A percentile compares a stretch with the other conserved stretches of the same genome.
phyloP scores from a whole-genome alignment of 2,329 filamentous ascomycete genomes.

The Furcasterigmium sp. region DNA sequence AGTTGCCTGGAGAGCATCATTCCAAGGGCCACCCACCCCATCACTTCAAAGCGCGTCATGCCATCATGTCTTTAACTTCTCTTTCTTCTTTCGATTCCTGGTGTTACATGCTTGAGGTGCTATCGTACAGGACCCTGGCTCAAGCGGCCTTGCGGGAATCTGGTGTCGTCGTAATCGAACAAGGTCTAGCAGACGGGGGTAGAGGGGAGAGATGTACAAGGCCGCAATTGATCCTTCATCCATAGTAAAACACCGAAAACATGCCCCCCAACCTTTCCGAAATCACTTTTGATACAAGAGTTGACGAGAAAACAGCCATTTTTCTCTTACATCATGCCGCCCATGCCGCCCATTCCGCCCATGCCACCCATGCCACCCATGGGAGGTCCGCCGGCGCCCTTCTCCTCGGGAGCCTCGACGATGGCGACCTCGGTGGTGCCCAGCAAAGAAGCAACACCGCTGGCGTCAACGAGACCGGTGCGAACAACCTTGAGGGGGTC shows the following conservation, averaged over 20 bases:
- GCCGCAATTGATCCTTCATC: constrained; percentile 25
- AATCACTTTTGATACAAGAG: constrained; percentile 18
- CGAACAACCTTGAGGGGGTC: constrained; percentile 99
- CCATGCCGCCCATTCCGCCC: constrained; percentile 57
- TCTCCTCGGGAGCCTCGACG: constrained; percentile 92
- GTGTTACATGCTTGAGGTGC: constrained; percentile 12
- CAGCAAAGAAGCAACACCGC: constrained; percentile 91
- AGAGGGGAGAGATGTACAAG: constrained; percentile 32
- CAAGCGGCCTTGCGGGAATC: constrained; percentile 9
- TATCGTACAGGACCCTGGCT: constrained; percentile 13
- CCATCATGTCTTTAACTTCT: constrained; percentile 1
- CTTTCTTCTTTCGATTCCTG: constrained; percentile 5
- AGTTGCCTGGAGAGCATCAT: no score
- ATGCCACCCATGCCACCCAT: constrained; percentile 69
- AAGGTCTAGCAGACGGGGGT: constrained; percentile 16
- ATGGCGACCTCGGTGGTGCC: constrained; percentile 98
- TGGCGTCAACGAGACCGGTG: constrained; percentile 90
- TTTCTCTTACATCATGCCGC: constrained; percentile 54
- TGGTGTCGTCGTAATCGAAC: constrained; percentile 6
- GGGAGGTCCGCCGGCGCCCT: constrained; percentile 56
- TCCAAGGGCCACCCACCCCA: no score
- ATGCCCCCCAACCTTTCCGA: constrained; percentile 34
- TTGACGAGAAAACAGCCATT: constrained; percentile 7
- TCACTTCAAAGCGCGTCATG: no score
- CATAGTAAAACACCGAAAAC: constrained; percentile 43